These are phyloP conservation scores for Monosporascus sp. DNA, from an alignment of 2,329 filamentous ascomycete species.

Conservation along the genomic window DNA sequence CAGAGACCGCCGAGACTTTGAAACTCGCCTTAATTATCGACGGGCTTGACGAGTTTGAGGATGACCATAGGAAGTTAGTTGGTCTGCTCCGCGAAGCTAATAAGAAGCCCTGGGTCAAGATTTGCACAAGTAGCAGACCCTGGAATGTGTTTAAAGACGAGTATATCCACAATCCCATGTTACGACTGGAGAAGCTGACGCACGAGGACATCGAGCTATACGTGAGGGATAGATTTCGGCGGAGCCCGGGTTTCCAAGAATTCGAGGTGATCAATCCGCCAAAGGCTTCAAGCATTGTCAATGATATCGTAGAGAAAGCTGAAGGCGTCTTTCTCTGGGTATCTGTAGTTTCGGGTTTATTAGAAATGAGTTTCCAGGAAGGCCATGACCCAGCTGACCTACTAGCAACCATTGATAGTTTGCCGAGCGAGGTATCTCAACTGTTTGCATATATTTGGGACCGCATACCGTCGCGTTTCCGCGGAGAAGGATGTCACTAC, in stretches of 20 bases:
- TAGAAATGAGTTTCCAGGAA: constrained; percentile 1
- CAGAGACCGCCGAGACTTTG: neutral
- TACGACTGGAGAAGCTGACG: constrained; percentile 18
- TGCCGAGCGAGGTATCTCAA: constrained; percentile 2
- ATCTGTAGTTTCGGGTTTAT: constrained; percentile 3
- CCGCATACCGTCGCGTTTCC: neutral
- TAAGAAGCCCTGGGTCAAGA: constrained; percentile 7
- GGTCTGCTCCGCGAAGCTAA: constrained; percentile 5
- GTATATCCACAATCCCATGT: constrained; percentile 9
- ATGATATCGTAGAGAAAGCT: constrained; percentile 8
- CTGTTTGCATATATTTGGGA: constrained; percentile 3
- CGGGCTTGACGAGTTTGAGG: constrained; percentile 6
- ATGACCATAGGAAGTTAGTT: constrained; percentile 7
- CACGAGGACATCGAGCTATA: constrained; percentile 15
- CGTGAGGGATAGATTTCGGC: constrained; percentile 10
- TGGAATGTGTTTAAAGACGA: constrained; percentile 16
- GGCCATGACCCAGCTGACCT: constrained; percentile 2
- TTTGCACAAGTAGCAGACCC: constrained; percentile 20
- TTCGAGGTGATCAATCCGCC: neutral
- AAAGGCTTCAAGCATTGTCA: constrained; percentile 1
- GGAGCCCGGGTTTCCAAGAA: constrained; percentile 6
- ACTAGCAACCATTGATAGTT: neutral
- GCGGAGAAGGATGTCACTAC: neutral
- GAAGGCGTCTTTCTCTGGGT: constrained; percentile 17
- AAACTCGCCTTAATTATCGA: constrained; percentile 15